Conservation (phyloP, 2,329 filamentous ascomycete species). For the Macroventuria anomochaeta region DNA sequence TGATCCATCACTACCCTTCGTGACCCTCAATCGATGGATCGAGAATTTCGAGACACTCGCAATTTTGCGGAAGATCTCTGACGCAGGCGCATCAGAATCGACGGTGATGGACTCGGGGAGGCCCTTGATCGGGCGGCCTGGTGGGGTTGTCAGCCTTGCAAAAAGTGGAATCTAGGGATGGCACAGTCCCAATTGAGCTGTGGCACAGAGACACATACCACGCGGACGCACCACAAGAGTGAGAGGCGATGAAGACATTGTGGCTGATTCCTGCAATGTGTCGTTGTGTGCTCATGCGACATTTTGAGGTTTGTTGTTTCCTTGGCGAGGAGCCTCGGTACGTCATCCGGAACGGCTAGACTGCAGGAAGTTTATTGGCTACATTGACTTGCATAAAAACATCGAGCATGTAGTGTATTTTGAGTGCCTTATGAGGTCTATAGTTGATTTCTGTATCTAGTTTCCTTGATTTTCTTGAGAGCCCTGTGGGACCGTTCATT, state of each 20-base stretch:
- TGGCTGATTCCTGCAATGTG: slow-evolving; percentile 14
- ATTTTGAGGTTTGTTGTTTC: slow-evolving; percentile 16
- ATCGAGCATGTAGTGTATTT: neutral
- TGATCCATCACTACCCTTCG: slow-evolving; percentile 68
- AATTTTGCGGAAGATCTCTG: slow-evolving; percentile 65
- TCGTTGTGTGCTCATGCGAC: slow-evolving; percentile 2
- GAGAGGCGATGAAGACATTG: slow-evolving; percentile 53
- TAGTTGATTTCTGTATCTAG: no score
- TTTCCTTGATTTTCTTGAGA: neutral
- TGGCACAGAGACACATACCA: slow-evolving; percentile 43
- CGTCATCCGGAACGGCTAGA: slow-evolving; percentile 12
- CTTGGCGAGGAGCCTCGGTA: slow-evolving; percentile 19
- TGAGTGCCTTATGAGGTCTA: neutral
- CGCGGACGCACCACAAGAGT: slow-evolving; percentile 55
- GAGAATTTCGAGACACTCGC: slow-evolving; percentile 62
- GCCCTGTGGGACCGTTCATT: neutral
- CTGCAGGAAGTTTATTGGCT: slow-evolving; percentile 6
- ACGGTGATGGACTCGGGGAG: slow-evolving; percentile 65
- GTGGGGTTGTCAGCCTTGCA: slow-evolving; percentile 6
- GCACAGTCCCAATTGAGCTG: slow-evolving; percentile 6
- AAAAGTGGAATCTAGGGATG: slow-evolving; percentile 9
- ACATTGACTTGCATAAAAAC: neutral
- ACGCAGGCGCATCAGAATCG: slow-evolving; percentile 57
- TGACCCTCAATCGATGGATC: slow-evolving; percentile 67
- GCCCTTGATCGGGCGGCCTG: slow-evolving; percentile 67